A percentile compares a stretch with the other conserved stretches of the same genome.
phyloP scores from a whole-genome alignment of 192 early-diverging fungal species.

The Rhizophagus sp. region DNA sequence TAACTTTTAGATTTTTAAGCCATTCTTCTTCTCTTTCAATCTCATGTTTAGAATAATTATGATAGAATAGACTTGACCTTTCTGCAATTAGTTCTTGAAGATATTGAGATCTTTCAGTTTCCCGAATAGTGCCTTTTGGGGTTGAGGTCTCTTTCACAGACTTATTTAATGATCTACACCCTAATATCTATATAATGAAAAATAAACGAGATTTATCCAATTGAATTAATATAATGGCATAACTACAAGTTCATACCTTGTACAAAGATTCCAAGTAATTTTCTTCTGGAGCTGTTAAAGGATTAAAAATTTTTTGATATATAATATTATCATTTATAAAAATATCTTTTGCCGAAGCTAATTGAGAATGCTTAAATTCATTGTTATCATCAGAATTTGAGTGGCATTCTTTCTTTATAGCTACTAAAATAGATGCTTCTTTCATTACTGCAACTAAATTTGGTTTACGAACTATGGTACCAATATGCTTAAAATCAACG shows the following conservation, averaged over 20 bases:
- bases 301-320: constrained; percentile 71
- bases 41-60: constrained; percentile 55
- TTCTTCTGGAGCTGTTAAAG: constrained; percentile 41
- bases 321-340: constrained; percentile 80
- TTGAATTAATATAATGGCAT: background rate
- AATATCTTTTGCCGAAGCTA: constrained; percentile 71
- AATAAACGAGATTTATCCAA: background rate
- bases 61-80: constrained; percentile 75
- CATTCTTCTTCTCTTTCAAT: constrained; percentile 54
- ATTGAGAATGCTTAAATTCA: constrained; percentile 18
- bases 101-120: constrained; percentile 46
- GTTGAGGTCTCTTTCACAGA: constrained; percentile 58
- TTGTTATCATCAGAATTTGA: constrained; percentile 39
- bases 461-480: constrained; percentile 25
- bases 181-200: constrained; percentile 43
- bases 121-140: constrained; percentile 49
- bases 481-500: constrained; percentile 51
- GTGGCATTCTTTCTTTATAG: constrained; percentile 40
- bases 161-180: constrained; percentile 63
- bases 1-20: constrained; percentile 64
- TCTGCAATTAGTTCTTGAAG: constrained; percentile 69
- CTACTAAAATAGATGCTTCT: constrained; percentile 61
- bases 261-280: background rate
- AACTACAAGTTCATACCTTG: background rate
- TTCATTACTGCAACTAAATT: constrained; percentile 61